phyloP scores from a whole-genome alignment of 805 yeast species.

The Hanseniaspora valbyensis region DNA sequence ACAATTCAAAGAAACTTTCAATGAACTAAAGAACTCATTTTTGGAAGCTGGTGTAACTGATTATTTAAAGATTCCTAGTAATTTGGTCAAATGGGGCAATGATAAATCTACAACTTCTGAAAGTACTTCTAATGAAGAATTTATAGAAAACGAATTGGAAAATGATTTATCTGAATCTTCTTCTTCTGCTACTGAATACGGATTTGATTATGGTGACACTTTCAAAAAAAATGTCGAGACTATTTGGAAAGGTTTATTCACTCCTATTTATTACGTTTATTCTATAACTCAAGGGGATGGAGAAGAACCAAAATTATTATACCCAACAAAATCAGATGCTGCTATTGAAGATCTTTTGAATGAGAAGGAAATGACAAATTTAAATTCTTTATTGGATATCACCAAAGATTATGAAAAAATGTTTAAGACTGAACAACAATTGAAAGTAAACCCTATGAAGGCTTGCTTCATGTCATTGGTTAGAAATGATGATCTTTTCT shows the following conservation, averaged over 20 bases:
- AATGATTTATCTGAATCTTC: not conserved
- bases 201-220: slow-evolving; percentile 4
- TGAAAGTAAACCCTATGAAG: slow-evolving; percentile 21
- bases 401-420: slow-evolving; percentile 9
- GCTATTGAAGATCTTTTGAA: not conserved
- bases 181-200: not conserved
- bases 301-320: slow-evolving; percentile 3
- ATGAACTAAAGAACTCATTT: not conserved
- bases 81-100: slow-evolving; percentile 12
- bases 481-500: slow-evolving; percentile 52
- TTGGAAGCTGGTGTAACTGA: not conserved
- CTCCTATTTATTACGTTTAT: slow-evolving; percentile 13
- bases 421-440: slow-evolving; percentile 8
- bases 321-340: slow-evolving; percentile 10
- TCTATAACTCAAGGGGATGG: not conserved
- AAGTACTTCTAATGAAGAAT: not conserved
- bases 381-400: slow-evolving; percentile 5
- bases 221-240: slow-evolving; percentile 14
- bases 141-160: slow-evolving; percentile 5
- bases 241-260: slow-evolving; percentile 15
- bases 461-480: slow-evolving; percentile 47
- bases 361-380: not conserved
- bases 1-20: slow-evolving; percentile 2
- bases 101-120: not conserved
- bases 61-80: not conserved